Conservation (phyloP, 1,284 basidiomycete species). For the Peniophora sp. region DNA sequence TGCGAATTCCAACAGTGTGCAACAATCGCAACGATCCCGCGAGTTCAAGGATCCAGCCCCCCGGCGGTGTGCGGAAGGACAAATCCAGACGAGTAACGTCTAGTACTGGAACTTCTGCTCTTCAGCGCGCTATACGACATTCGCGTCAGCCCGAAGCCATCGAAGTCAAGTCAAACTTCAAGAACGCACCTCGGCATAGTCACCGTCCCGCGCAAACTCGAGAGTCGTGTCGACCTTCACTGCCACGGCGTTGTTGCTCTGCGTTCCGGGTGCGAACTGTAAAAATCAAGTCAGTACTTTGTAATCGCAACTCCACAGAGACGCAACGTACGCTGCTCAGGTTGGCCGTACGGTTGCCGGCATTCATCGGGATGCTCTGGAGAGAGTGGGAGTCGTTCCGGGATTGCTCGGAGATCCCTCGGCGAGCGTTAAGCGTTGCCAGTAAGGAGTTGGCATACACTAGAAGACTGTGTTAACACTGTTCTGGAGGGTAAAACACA, state of each 20-base stretch:
- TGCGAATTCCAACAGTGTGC: too few relatives aligned
- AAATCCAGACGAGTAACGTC: too few relatives aligned
- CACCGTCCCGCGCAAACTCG: constrained; percentile 27
- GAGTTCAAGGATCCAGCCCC: too few relatives aligned
- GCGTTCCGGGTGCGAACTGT: constrained; percentile 14
- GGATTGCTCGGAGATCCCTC: constrained; percentile 33
- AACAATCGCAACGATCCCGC: too few relatives aligned
- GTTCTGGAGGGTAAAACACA: background rate
- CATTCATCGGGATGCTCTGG: constrained; percentile 21
- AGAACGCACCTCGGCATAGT: background rate
- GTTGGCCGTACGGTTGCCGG: constrained; percentile 6
- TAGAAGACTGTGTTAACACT: constrained; percentile 12
- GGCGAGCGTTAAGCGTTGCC: constrained; percentile 49
- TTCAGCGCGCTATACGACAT: too few relatives aligned
- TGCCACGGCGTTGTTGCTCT: constrained; percentile 18
- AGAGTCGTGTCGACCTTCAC: constrained; percentile 49
- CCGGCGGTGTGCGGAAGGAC: too few relatives aligned
- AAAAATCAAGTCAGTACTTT: background rate
- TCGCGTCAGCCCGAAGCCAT: too few relatives aligned
- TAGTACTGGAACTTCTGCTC: too few relatives aligned
- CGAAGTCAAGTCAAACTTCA: background rate
- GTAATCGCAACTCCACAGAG: too few relatives aligned
- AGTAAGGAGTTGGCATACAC: constrained; percentile 50
- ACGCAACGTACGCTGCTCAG: background rate
- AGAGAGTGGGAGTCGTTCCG: constrained; percentile 39